Percentiles rank a stretch among this genome's conserved stretches.
These are phyloP conservation scores for Ganoderma boninense DNA, from an alignment of 1,284 basidiomycete species.

Conservation along the genomic window DNA sequence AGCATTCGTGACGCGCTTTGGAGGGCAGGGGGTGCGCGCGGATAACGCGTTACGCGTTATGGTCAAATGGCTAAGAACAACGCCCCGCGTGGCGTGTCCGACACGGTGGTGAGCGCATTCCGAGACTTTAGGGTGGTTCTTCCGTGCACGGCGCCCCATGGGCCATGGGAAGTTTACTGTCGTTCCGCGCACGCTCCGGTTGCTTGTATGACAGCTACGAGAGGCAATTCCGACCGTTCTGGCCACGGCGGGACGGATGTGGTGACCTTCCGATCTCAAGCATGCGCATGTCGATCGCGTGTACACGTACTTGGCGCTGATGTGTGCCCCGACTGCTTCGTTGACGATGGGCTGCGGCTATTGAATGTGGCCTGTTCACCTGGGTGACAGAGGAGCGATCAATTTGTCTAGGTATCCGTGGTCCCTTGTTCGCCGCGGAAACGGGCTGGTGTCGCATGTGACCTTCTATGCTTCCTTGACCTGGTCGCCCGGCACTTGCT, in stretches of 20 bases:
- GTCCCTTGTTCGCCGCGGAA: background rate
- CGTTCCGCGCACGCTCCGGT: constrained; percentile 2
- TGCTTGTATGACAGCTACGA: constrained; percentile 5
- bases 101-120: background rate
- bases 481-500: background rate
- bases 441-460: background rate
- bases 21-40: background rate
- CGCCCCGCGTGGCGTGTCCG: background rate
- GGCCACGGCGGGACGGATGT: background rate
- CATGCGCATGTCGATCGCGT: background rate
- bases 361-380: background rate
- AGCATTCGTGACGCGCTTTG: background rate
- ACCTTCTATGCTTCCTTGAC: background rate
- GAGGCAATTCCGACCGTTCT: constrained; percentile 4
- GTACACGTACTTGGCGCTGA: background rate
- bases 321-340: constrained; percentile 3
- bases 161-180: background rate
- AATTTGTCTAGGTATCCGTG: background rate
- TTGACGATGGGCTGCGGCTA: constrained; percentile 1
- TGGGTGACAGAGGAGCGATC: background rate
- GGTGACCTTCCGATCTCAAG: background rate
- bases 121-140: background rate
- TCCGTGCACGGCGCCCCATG: constrained; percentile 3
- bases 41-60: background rate
- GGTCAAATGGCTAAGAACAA: background rate